Evolutionary conservation across 805 yeast genomes (phyloP).

Genomic region (Starmerella apis): DNA sequence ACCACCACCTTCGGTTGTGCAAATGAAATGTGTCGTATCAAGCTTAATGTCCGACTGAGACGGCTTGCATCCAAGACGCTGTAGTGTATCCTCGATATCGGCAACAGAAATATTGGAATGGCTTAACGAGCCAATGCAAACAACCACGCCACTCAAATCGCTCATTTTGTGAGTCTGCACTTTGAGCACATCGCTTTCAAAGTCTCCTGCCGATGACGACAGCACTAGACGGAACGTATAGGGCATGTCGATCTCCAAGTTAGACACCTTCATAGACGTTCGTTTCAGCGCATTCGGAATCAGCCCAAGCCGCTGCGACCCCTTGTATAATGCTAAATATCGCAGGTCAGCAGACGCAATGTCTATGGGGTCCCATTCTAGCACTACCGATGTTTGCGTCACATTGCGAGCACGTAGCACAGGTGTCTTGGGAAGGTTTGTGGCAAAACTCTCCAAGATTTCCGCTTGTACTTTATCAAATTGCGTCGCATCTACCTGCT

Average conservation of each 20-base stretch:
- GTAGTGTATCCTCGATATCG: constrained; percentile 54
- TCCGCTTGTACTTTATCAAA: constrained; percentile 63
- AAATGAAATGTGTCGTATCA: constrained; percentile 90
- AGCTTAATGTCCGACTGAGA: constrained; percentile 62
- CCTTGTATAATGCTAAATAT: constrained; percentile 66
- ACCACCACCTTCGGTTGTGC: constrained; percentile 58
- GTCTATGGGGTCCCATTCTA: constrained; percentile 84
- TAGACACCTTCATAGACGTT: constrained; percentile 77
- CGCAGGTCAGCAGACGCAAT: constrained; percentile 74
- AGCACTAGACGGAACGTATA: constrained; percentile 71
- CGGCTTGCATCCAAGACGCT: constrained; percentile 73
- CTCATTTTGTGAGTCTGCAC: constrained; percentile 92
- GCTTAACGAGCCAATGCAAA: constrained; percentile 69
- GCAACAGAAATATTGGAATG: constrained; percentile 42
- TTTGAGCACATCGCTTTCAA: constrained; percentile 52
- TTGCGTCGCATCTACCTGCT: constrained; percentile 44
- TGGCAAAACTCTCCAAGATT: constrained; percentile 63
- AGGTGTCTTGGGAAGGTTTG: constrained; percentile 61
- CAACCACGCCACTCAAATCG: constrained; percentile 82
- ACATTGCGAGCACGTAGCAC: constrained; percentile 58
- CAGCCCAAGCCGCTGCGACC: constrained; percentile 54
- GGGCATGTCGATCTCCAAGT: constrained; percentile 74
- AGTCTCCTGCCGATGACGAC: constrained; percentile 84
- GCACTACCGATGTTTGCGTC: constrained; percentile 89
- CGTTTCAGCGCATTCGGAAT: constrained; percentile 75